These are phyloP conservation scores for Aureobasidium pullulans DNA, from an alignment of 2,329 filamentous ascomycete genomes.

Conservation along the genomic window DNA sequence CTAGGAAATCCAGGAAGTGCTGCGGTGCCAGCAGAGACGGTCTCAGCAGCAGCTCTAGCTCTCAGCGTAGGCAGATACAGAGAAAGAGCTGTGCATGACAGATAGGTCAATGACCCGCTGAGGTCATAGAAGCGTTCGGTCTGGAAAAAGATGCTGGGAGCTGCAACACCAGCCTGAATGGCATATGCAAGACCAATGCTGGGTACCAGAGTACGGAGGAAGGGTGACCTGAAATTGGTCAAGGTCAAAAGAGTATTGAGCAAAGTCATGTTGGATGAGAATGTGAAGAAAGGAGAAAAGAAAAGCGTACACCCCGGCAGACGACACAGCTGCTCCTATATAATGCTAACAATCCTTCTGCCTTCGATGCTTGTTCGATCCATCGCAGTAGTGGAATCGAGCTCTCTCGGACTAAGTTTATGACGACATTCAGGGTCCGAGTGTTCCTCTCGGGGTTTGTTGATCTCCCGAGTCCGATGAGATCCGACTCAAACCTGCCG, in stretches of 20 bases:
- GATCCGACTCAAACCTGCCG: too few relatives aligned
- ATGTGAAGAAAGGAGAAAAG: neutral
- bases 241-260: constrained; percentile 48
- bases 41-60: constrained; percentile 42
- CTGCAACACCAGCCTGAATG: constrained; percentile 54
- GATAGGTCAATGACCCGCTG: constrained; percentile 58
- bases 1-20: constrained; percentile 39
- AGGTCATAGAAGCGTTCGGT: constrained; percentile 63
- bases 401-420: neutral
- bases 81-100: constrained; percentile 56
- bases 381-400: neutral
- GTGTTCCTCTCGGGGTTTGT: neutral
- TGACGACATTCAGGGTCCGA: constrained; percentile 9
- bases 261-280: constrained; percentile 23
- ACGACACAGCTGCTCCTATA: neutral
- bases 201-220: constrained; percentile 56
- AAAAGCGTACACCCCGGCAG: neutral
- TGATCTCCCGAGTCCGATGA: constrained; percentile 4
- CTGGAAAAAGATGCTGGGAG: constrained; percentile 54
- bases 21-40: constrained; percentile 27
- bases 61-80: constrained; percentile 55
- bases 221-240: constrained; percentile 55
- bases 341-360: neutral
- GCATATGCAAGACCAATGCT: constrained; percentile 55
- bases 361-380: neutral